Conservation (phyloP, 495 filamentous ascomycete species). For the Apiosordaria backusii region DNA sequence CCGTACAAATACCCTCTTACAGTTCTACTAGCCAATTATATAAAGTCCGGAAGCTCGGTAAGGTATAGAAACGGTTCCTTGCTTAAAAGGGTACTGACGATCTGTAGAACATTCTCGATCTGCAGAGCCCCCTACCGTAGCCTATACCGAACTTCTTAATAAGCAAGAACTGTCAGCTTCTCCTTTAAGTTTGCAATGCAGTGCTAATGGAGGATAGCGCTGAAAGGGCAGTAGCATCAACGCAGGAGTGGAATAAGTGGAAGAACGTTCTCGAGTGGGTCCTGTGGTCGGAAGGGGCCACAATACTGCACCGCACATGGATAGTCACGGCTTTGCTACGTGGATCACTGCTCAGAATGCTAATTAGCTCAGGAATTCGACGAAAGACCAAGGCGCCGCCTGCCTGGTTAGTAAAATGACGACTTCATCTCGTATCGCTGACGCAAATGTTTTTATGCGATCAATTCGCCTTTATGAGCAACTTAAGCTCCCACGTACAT, state of each 20-base stretch:
- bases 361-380: too few species aligned
- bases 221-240: slow-evolving; percentile 11
- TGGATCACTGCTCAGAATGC: neutral
- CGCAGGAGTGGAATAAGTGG: slow-evolving; percentile 15
- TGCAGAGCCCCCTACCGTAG: slow-evolving; percentile 13
- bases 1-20: slow-evolving; percentile 19
- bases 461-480: too few species aligned
- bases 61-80: slow-evolving; percentile 16
- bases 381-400: too few species aligned
- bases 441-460: too few species aligned
- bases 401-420: too few species aligned
- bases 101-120: slow-evolving; percentile 21
- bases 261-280: slow-evolving; percentile 15
- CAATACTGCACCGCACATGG: slow-evolving; percentile 19
- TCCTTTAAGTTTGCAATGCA: too few species aligned
- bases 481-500: too few species aligned
- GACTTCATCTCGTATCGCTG: too few species aligned
- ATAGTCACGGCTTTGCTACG: slow-evolving; percentile 21
- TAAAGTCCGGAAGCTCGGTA: slow-evolving; percentile 5
- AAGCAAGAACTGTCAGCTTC: slow-evolving; percentile 15
- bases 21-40: slow-evolving; percentile 3
- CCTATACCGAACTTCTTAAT: slow-evolving; percentile 16
- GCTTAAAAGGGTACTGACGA: slow-evolving; percentile 5
- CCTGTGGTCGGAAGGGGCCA: slow-evolving; percentile 23
- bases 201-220: too few species aligned